Conservation (phyloP, 805 yeast genomes). For the Hanseniaspora mollemarum region DNA sequence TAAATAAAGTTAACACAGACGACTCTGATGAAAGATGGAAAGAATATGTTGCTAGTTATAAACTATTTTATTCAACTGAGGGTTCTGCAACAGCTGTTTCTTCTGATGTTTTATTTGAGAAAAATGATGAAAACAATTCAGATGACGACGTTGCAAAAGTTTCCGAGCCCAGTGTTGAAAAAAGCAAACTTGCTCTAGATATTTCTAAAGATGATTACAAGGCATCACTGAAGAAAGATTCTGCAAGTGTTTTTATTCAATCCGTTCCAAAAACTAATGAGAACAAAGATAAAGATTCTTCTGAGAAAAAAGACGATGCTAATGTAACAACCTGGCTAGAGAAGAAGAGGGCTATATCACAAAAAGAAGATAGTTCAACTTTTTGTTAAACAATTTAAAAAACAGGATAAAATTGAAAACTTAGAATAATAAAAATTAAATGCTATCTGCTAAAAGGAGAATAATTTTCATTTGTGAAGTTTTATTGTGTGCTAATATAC, state of each 20-base stretch:
- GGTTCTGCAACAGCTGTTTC: slow-evolving; percentile 49
- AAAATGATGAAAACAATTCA: slow-evolving; percentile 34
- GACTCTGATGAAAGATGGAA: slow-evolving; percentile 72
- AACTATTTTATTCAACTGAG: slow-evolving; percentile 94
- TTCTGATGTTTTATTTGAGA: slow-evolving; percentile 41
- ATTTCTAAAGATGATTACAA: slow-evolving; percentile 17
- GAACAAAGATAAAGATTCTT: not conserved
- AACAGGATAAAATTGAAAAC: not conserved
- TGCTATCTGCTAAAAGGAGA: not conserved
- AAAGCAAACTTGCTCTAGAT: slow-evolving; percentile 27
- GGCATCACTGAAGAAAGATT: slow-evolving; percentile 18
- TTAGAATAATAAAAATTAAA: not conserved
- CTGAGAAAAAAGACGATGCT: slow-evolving; percentile 16
- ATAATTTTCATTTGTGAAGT: too few relatives aligned
- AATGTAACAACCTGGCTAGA: not conserved
- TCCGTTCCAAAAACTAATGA: slow-evolving; percentile 11
- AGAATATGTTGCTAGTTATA: slow-evolving; percentile 82
- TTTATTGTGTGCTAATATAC: too few relatives aligned
- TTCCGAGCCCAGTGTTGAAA: slow-evolving; percentile 35
- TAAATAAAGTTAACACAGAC: slow-evolving; percentile 48
- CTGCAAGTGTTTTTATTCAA: slow-evolving; percentile 18
- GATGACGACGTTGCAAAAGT: slow-evolving; percentile 31
- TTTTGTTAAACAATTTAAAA: not conserved
- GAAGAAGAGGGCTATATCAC: not conserved
- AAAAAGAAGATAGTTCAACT: not conserved